Evolutionary conservation across 257 asterid genomes (phyloP), one percentile per base, ranked within the genome.

Genomic region (Salvia miltiorrhiza): DNA sequence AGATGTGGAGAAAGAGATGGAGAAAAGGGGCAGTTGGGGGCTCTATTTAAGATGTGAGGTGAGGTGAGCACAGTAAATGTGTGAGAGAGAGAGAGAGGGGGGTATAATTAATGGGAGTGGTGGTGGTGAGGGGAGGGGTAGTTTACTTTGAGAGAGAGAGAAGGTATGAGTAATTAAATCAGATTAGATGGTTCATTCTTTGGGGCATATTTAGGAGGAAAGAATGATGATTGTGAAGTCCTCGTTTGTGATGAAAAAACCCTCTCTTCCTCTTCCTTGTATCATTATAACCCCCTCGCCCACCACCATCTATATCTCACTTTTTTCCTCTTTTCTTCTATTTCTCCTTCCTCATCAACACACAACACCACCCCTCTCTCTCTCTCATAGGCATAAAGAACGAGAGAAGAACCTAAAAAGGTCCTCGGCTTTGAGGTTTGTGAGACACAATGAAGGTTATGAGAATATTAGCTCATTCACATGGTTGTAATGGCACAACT

Each of bases 21-120:
- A 44, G 24, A 30, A 26, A 39, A 67, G 58, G 60, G 65, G 71
- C 77, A 65, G 93, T 73, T 76, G 76, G 70, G 67, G 72, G 65
- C 54, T 58, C 76, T 81, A 86, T 86, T 86, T 84, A 88, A 80
- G 82, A 80, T 32, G 80, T 20, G 53, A 52, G 74, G 14, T 66
- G 72, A 58, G 67, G 74, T 16, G 30, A 13, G 47, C 9, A 44
- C 73, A 80, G 78, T 75, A 70, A 78, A 81, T 72, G 65, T 59
- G 77, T 58, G 73, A 71, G 77, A 57, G 70, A 53, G 52, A 44
- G 35, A 47, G 50, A 9, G 35, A 41, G 75, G 2, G 23, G 5
- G 80, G 76, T 0, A 30, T 24, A 4, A 26, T 54, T 23, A 54
- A 54, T 54, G 44, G 28, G 52, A 3, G 68, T 5, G 39, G 20